Percentiles rank a stretch among this genome's conserved stretches.
phyloP scores from a whole-genome alignment of 2,329 filamentous ascomycete species.

The Fusarium secorum region DNA sequence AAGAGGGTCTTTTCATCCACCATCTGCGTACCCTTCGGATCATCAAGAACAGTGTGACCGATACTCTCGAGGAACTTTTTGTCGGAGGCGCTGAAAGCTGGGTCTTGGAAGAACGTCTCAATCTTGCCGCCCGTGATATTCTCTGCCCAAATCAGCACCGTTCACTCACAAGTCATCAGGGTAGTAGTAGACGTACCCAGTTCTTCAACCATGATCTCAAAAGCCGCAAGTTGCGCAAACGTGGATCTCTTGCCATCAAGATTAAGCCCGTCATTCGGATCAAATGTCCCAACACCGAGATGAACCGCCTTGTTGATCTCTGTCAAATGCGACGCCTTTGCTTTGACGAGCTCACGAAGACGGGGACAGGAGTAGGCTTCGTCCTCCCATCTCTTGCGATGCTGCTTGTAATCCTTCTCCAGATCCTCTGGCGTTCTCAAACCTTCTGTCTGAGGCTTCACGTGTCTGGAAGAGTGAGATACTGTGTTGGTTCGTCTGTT shows the following conservation, averaged over 20 bases:
- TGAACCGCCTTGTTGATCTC: conserved; percentile 54
- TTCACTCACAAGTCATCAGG: neutral
- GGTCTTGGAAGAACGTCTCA: conserved; percentile 62
- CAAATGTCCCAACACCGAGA: conserved; percentile 64
- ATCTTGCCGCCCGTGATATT: conserved; percentile 43
- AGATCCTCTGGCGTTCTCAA: conserved; percentile 33
- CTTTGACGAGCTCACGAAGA: conserved; percentile 48
- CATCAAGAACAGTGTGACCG: conserved; percentile 59
- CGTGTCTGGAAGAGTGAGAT: neutral
- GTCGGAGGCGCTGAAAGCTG: conserved; percentile 58
- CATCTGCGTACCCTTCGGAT: conserved; percentile 61
- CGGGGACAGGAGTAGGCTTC: conserved; percentile 37
- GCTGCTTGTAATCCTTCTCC: conserved; percentile 41
- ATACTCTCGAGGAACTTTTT: conserved; percentile 61
- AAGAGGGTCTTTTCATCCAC: conserved; percentile 61
- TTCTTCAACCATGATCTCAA: conserved; percentile 56
- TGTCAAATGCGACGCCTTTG: conserved; percentile 24
- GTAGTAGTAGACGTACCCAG: conserved; percentile 47
- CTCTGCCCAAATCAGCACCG: conserved; percentile 24
- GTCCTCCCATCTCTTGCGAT: conserved; percentile 42
- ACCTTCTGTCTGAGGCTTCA: neutral
- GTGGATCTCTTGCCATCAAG: conserved; percentile 56
- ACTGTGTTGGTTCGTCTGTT: neutral
- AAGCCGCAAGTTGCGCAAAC: conserved; percentile 62
- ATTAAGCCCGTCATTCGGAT: conserved; percentile 54